phyloP scores from a whole-genome alignment of 2,329 filamentous ascomycete genomes.

The Corinectria fuckeliana region DNA sequence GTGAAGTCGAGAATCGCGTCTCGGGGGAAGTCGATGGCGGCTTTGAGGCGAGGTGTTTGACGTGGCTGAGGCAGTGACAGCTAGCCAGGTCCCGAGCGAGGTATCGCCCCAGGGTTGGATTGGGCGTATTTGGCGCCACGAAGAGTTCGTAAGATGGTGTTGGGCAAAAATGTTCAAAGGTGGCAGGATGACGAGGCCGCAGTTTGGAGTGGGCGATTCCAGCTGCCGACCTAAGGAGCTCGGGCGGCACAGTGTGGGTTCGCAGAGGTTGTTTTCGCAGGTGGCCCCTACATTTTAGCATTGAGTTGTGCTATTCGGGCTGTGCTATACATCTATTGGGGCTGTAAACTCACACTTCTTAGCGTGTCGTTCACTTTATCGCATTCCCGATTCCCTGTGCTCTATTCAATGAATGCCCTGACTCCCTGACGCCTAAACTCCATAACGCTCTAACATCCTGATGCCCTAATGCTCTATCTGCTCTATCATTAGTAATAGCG shows the following conservation, averaged over 20 bases:
- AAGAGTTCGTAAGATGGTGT: conserved; percentile 6
- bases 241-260: conserved; percentile 31
- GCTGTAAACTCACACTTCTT: too few relatives aligned
- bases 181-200: conserved; percentile 17
- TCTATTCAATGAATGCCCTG: too few relatives aligned
- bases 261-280: neutral
- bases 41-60: conserved; percentile 13
- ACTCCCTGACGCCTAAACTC: too few relatives aligned
- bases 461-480: too few relatives aligned
- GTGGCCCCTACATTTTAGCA: neutral
- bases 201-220: conserved; percentile 20
- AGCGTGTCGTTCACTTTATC: too few relatives aligned
- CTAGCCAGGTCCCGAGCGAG: neutral
- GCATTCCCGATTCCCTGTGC: too few relatives aligned
- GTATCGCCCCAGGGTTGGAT: neutral
- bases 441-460: too few relatives aligned
- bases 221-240: conserved; percentile 30
- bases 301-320: too few relatives aligned
- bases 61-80: neutral
- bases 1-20: conserved; percentile 34
- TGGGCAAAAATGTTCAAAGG: conserved; percentile 13
- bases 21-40: conserved; percentile 9
- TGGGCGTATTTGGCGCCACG: neutral
- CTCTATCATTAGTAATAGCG: too few relatives aligned
- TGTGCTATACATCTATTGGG: too few relatives aligned